phyloP scores from a whole-genome alignment of 345 rosid species.

The Eucalyptus lansdowneana region DNA sequence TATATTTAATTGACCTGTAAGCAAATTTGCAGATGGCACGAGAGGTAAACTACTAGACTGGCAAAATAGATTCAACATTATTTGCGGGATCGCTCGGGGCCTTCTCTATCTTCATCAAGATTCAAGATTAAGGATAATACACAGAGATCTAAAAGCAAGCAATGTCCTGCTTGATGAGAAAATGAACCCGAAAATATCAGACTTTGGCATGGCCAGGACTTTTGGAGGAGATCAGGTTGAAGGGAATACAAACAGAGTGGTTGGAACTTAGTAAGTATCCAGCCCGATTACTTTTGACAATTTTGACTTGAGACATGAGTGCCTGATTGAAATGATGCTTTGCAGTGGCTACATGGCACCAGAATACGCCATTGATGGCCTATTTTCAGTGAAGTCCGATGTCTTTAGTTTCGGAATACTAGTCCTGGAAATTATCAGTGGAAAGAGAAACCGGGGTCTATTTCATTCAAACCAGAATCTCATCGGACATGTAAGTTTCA shows the following conservation, averaged over 20 bases:
- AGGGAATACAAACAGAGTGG: slow-evolving; percentile 21
- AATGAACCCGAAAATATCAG: slow-evolving; percentile 24
- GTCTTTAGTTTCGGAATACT: slow-evolving; percentile 28
- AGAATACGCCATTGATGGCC: slow-evolving; percentile 22
- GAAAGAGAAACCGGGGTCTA: slow-evolving; percentile 16
- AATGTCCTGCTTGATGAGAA: slow-evolving; percentile 18
- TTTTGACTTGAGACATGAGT: neutral
- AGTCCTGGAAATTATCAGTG: slow-evolving; percentile 20
- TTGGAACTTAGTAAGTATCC: slow-evolving; percentile 23
- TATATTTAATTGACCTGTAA: neutral
- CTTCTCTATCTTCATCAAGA: slow-evolving; percentile 33
- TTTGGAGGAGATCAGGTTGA: slow-evolving; percentile 16
- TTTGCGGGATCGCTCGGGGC: slow-evolving; percentile 22
- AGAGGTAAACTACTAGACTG: slow-evolving; percentile 9
- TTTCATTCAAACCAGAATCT: slow-evolving; percentile 5
- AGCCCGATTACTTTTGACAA: neutral
- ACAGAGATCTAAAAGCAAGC: slow-evolving; percentile 25
- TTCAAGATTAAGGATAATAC: slow-evolving; percentile 22
- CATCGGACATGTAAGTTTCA: slow-evolving; percentile 11
- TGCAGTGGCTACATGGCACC: slow-evolving; percentile 31
- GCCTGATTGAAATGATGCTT: neutral
- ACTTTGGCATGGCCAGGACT: slow-evolving; percentile 17
- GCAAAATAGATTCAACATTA: slow-evolving; percentile 16
- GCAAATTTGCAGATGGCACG: slow-evolving; percentile 3
- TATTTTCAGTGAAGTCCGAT: slow-evolving; percentile 27